Evolutionary conservation across 371 early-diverging fungal species (phyloP).

Genomic region (Caulochytrium protostelioides): DNA sequence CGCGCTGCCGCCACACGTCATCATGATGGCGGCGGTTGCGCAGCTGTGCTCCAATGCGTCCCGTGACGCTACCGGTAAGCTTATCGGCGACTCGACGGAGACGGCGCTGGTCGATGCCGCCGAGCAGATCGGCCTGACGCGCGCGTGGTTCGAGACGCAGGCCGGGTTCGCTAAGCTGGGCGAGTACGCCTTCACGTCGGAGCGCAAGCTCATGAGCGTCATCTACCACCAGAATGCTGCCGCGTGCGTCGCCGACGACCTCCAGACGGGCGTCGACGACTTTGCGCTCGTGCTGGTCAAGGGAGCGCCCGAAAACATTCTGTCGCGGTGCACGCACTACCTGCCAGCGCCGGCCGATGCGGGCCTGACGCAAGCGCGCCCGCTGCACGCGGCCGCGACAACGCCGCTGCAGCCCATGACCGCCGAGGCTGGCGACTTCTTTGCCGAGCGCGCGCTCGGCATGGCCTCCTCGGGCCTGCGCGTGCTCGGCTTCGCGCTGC

Average conservation of each 20-base stretch:
- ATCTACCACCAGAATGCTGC: slow-evolving; percentile 31
- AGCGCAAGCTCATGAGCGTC: slow-evolving; percentile 74
- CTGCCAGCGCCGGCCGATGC: slow-evolving; percentile 13
- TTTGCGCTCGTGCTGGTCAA: slow-evolving; percentile 45
- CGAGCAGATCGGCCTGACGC: slow-evolving; percentile 12
- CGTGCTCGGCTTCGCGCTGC: slow-evolving; percentile 45
- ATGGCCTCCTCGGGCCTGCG: slow-evolving; percentile 70
- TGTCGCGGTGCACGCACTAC: slow-evolving; percentile 40
- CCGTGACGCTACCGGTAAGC: no score
- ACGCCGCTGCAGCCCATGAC: slow-evolving; percentile 20
- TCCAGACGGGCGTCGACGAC: no score
- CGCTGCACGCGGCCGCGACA: slow-evolving; percentile 4
- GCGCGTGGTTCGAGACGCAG: slow-evolving; percentile 13
- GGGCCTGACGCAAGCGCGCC: slow-evolving; percentile 4
- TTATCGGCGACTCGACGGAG: slow-evolving; percentile 27
- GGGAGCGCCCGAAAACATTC: slow-evolving; percentile 74
- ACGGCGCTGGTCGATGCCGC: slow-evolving; percentile 20
- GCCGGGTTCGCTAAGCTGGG: slow-evolving; percentile 16
- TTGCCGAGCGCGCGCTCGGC: slow-evolving; percentile 40
- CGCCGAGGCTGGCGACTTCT: slow-evolving; percentile 35
- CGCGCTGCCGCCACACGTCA: no score
- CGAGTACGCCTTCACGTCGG: slow-evolving; percentile 43
- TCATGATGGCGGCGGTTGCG: no score
- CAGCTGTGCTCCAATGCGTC: no score
- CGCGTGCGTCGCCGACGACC: no score